Evolutionary conservation across 495 filamentous ascomycete species (phyloP), one percentile per base, ranked within the genome.

Genomic region (Aspergillus carlsbadensis): DNA sequence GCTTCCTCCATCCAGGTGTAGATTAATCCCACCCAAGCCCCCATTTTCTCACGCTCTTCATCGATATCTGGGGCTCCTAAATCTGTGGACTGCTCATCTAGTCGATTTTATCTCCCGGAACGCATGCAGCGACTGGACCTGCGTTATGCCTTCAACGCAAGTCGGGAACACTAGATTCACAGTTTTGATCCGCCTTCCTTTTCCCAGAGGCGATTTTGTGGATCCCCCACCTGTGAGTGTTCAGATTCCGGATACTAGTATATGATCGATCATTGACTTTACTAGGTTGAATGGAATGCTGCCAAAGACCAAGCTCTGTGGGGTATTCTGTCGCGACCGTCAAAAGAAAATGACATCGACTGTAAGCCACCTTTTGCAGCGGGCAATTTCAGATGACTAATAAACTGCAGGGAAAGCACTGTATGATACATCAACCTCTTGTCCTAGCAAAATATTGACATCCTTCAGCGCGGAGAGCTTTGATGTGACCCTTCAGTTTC

Each of bases 261-360:
- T 4, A 11, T 15, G 36, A 56, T 5, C 17, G 41, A 43, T 15
- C 29, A 60, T 57, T 66, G 26, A 36, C 61, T 62, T 26, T 54
- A 47, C 47, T 21, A 88, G 81, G 80, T 87, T 42, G 78, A 85
- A 54, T 90, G 87, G 87, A 85, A 91, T 70, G 81, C 87, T 4
- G 70, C 75, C 17, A 97, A 98, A 69, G 95, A 97, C 64, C 85
- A 87, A 44, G 81, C 84, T 5, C 74, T 98, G n/a, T 98, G 94
- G 94, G 87, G 87, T 60, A 82, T 93, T 42, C 81, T 98, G 2
- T 96, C 92, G 0, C 83, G 80, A 52, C 81, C 77, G 56, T 85
- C 80, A 8, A 89, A 88, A 39, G 84, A 85, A 54, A 85, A 83
- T 54, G 87, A 92, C 62, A 81, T 96, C 61, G 82, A 96, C 63